These are phyloP conservation scores for Coelastrella sp. DNA, from an alignment of 139 green algal genomes.

Conservation along the genomic window DNA sequence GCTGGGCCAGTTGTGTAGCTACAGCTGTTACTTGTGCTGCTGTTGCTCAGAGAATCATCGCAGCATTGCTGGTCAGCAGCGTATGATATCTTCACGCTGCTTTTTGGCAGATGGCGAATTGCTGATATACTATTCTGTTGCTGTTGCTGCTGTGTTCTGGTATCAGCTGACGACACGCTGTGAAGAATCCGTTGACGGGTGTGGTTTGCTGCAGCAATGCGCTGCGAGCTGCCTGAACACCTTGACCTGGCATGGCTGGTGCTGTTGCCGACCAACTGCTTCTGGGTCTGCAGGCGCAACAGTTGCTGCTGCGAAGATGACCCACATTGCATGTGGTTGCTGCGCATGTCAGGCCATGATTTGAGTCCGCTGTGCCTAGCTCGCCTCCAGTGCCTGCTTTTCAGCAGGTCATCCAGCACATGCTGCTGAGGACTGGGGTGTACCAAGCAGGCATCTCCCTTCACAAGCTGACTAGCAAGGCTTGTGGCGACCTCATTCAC, in stretches of 20 bases:
- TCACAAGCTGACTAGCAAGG: constrained; percentile 8
- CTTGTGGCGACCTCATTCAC: no score
- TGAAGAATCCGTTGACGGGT: constrained; percentile 20
- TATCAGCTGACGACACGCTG: not conserved
- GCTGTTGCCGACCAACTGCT: not conserved
- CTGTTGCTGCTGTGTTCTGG: not conserved
- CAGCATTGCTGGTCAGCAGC: no score
- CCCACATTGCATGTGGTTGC: not conserved
- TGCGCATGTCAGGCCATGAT: not conserved
- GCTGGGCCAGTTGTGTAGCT: no score
- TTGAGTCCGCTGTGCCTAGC: not conserved
- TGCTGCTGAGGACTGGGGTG: constrained; percentile 16
- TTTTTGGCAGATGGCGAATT: not conserved
- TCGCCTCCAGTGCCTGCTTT: constrained; percentile 3
- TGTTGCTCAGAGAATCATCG: no score
- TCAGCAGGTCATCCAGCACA: constrained; percentile 34
- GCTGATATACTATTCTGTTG: not conserved
- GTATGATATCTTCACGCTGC: not conserved
- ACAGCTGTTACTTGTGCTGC: no score
- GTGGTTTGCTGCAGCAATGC: constrained; percentile 35
- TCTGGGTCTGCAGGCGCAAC: not conserved
- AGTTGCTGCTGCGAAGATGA: not conserved
- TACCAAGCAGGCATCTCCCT: constrained; percentile 39
- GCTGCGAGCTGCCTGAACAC: constrained; percentile 20
- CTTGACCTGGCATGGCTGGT: not conserved